These are phyloP conservation scores for Monosporascus sp. DNA, from an alignment of 2,329 filamentous ascomycete species.

Conservation along the genomic window DNA sequence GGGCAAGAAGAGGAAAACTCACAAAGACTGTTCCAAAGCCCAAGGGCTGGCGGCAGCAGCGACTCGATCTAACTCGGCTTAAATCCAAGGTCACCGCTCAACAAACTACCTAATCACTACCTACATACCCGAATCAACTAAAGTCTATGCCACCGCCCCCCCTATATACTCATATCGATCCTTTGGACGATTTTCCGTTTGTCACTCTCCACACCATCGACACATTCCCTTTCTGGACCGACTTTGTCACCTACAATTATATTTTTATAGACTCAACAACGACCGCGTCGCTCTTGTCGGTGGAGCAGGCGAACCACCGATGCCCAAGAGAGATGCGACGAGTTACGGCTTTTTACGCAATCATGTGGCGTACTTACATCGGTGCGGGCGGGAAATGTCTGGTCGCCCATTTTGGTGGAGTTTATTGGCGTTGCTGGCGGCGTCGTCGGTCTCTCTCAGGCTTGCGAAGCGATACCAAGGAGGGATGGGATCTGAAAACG, in stretches of 20 bases:
- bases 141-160: constrained; percentile 14
- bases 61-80: constrained; percentile 22
- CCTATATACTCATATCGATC: constrained; percentile 6
- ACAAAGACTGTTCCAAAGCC: constrained; percentile 24
- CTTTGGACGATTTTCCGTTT: constrained; percentile 17
- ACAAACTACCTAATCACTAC: constrained; percentile 1
- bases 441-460: constrained; percentile 10
- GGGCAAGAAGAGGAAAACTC: constrained; percentile 78
- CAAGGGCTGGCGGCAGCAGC: constrained; percentile 8
- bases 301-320: constrained; percentile 1
- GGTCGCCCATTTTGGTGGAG: constrained; percentile 15
- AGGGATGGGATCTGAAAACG: constrained; percentile 5
- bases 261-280: constrained; percentile 14
- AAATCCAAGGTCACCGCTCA: neutral
- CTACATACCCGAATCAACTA: constrained; percentile 17
- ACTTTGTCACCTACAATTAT: constrained; percentile 1
- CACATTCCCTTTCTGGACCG: constrained; percentile 1
- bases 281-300: constrained; percentile 2
- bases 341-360: constrained; percentile 18
- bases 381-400: constrained; percentile 11
- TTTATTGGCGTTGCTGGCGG: constrained; percentile 22
- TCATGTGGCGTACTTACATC: constrained; percentile 12
- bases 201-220: constrained; percentile 14
- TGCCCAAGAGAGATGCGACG: constrained; percentile 10
- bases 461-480: constrained; percentile 18